Percentiles rank a stretch among this genome's conserved stretches.
These are phyloP conservation scores for Ilyonectria sp. DNA, from an alignment of 2,329 filamentous ascomycete genomes.

Conservation along the genomic window DNA sequence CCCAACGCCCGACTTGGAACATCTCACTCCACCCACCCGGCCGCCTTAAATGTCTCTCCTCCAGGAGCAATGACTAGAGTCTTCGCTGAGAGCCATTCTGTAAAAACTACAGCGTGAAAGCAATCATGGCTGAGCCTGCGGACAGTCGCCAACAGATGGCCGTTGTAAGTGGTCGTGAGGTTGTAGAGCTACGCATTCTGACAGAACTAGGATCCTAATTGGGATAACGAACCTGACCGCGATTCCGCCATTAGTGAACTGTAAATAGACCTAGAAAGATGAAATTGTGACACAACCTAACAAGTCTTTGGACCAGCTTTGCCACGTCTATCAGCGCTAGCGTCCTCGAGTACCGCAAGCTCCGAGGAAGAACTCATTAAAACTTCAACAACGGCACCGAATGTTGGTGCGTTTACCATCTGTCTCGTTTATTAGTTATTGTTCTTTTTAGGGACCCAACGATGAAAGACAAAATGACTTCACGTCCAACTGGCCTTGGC, in stretches of 20 bases:
- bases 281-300: neutral
- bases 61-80: neutral
- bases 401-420: constrained; percentile 35
- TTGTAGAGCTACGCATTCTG: neutral
- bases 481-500: constrained; percentile 17
- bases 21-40: neutral
- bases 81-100: neutral
- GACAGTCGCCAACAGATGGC: neutral
- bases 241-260: constrained; percentile 7
- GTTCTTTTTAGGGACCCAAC: constrained; percentile 41
- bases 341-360: constrained; percentile 33
- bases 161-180: neutral
- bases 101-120: neutral
- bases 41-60: neutral
- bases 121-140: neutral
- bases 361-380: constrained; percentile 32
- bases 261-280: neutral
- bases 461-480: constrained; percentile 45
- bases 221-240: neutral
- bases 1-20: neutral
- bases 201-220: neutral
- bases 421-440: neutral
- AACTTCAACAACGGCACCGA: constrained; percentile 42
- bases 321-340: constrained; percentile 26
- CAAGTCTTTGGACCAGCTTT: constrained; percentile 17